Conservation (phyloP, 768 basidiomycete species). For the Lactarius deliciosus region DNA sequence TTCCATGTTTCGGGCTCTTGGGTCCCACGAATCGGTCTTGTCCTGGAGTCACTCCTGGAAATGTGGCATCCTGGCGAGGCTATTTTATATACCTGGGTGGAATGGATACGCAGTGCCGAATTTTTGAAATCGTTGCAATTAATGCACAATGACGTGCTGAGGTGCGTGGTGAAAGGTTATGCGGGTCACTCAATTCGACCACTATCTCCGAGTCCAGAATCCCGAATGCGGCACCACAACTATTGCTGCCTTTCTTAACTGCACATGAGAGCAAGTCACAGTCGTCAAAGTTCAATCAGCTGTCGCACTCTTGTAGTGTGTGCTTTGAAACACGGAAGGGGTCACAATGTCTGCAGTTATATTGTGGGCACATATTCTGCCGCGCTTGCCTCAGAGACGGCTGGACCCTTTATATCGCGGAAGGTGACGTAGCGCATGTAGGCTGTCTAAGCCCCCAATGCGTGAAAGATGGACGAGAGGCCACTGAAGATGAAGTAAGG, state of each 20-base stretch:
- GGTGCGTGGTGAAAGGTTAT: neutral
- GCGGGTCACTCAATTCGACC: neutral
- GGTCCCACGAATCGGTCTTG: slow-evolving; percentile 44
- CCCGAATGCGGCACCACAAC: slow-evolving; percentile 54
- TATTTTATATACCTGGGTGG: slow-evolving; percentile 69
- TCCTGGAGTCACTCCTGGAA: slow-evolving; percentile 45
- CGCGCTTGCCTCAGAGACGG: slow-evolving; percentile 75
- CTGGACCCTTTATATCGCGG: slow-evolving; percentile 78
- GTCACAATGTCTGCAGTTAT: slow-evolving; percentile 64
- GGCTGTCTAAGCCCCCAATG: slow-evolving; percentile 81
- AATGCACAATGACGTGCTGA: slow-evolving; percentile 25
- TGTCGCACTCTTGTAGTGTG: slow-evolving; percentile 70
- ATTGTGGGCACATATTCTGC: slow-evolving; percentile 82
- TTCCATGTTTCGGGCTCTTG: slow-evolving; percentile 59
- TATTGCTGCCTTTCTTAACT: slow-evolving; percentile 49
- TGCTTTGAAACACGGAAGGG: slow-evolving; percentile 78
- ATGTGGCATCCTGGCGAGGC: slow-evolving; percentile 64
- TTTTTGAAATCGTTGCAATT: slow-evolving; percentile 54
- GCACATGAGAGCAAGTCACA: slow-evolving; percentile 49
- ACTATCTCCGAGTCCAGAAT: slow-evolving; percentile 40
- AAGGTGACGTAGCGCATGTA: slow-evolving; percentile 75
- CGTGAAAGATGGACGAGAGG: slow-evolving; percentile 61
- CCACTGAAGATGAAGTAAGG: slow-evolving; percentile 69
- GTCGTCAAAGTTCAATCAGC: slow-evolving; percentile 56
- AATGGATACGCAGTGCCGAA: slow-evolving; percentile 65